Evolutionary conservation across 176 grass and related monocot genomes (phyloP), one percentile per base, ranked within the genome.

Genomic region (Triticum dicoccoides): DNA sequence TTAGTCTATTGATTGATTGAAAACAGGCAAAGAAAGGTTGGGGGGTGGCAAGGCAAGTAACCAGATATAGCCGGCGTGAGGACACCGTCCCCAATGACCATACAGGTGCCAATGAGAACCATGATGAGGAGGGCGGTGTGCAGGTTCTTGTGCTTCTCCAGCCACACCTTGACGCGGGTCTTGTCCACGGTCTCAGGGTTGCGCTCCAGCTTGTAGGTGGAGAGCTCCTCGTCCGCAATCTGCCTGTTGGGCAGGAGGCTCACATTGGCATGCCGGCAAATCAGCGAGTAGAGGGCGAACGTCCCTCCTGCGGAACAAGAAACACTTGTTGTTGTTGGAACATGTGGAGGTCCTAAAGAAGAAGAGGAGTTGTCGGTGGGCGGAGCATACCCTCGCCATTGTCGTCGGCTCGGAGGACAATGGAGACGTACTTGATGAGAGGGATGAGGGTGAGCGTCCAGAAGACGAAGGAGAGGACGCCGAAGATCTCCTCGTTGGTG

Each of bases 71-170:
- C 96, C 25, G 96, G 96, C 74, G 96, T 98, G 85, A 98, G 93
- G 77, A 98, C 93, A 14, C 96, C 96, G n/a, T 98, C 96, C 61
- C 96, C 96, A 70, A 98, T 98, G 27, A 98, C 96, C 96, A 98
- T 98, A 84, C 96, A 98, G 33, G 96, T 98, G 44, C 96, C 96
- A 29, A 98, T 89, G 88, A 98, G 92, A 20, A 98, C 96, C 82
- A 98, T 91, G 63, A 98, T 52, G 65, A 98, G 80, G 29, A 98
- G 84, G 44, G 90, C 89, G 47, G 86, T 86, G 15, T 93, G 96
- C 65, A 96, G 78, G 73, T 94, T 95, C 84, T 86, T 94, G 82
- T 98, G 91, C 83, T 94, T 94, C 87, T 98, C 96, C 66, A 99
- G 94, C 94, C 84, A 96, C 77, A 83, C 42, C 67, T 96, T 99